These are phyloP conservation scores for Penicillium odoratum DNA, from an alignment of 495 filamentous ascomycete species.

Conservation along the genomic window DNA sequence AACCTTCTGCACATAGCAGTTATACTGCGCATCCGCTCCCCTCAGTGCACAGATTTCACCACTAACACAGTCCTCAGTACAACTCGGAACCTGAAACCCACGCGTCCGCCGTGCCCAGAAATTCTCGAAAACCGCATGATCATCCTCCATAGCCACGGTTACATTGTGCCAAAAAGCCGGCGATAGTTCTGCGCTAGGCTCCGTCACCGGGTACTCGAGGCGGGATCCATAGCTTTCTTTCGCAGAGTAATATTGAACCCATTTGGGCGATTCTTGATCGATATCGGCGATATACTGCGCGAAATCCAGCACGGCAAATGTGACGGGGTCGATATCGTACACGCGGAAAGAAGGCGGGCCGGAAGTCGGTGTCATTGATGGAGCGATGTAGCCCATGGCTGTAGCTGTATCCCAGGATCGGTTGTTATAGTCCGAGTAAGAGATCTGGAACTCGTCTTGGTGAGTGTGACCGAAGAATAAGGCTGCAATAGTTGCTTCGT, in stretches of 20 bases:
- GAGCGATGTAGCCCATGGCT: conserved; percentile 50
- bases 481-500: conserved; percentile 51
- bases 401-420: conserved; percentile 39
- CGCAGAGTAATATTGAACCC: conserved; percentile 55
- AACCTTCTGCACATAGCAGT: conserved; percentile 23
- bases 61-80: conserved; percentile 36
- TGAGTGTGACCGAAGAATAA: conserved; percentile 62
- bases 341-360: conserved; percentile 56
- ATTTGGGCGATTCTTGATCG: conserved; percentile 41
- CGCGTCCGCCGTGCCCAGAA: conserved; percentile 40
- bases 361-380: conserved; percentile 53
- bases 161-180: conserved; percentile 62
- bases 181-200: conserved; percentile 42
- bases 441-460: conserved; percentile 54
- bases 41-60: conserved; percentile 43
- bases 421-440: conserved; percentile 47
- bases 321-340: conserved; percentile 57
- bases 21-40: conserved; percentile 38
- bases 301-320: conserved; percentile 52
- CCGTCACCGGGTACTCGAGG: conserved; percentile 38
- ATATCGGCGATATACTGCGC: conserved; percentile 56
- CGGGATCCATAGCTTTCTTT: conserved; percentile 52
- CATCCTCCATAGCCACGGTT: conserved; percentile 41
- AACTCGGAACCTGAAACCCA: conserved; percentile 34
- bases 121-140: conserved; percentile 35